Conservation (phyloP, 306 rosid species). For the Corylus americana region DNA sequence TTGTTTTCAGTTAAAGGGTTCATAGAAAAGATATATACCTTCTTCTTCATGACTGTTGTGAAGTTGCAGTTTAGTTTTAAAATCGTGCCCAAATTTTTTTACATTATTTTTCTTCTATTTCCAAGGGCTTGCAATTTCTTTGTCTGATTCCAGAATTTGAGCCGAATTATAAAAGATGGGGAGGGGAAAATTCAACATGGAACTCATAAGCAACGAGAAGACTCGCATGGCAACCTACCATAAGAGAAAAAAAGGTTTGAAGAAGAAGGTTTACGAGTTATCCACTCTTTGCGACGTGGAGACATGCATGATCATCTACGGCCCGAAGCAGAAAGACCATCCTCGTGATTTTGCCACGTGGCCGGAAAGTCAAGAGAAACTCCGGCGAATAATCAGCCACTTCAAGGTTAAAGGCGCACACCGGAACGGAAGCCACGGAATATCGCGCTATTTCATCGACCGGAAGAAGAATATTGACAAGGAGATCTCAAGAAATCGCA, state of each 20-base stretch:
- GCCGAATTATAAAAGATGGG: constrained; percentile 3
- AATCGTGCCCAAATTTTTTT: no score
- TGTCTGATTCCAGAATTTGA: no score
- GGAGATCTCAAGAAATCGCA: constrained; percentile 2
- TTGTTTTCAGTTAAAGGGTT: no score
- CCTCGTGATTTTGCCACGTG: constrained; percentile 1
- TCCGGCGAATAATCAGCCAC: neutral
- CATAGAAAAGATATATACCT: no score
- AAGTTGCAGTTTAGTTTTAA: no score
- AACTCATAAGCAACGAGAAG: neutral
- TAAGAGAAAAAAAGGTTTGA: constrained; percentile 10
- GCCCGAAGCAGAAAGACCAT: neutral
- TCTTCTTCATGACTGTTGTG: no score
- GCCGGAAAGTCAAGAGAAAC: neutral
- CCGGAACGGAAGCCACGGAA: neutral
- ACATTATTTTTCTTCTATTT: no score
- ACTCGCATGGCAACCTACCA: neutral
- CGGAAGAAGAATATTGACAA: constrained; percentile 13
- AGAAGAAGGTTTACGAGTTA: constrained; percentile 8
- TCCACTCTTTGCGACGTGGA: constrained; percentile 15
- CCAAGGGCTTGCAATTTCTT: no score
- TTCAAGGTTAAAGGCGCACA: neutral
- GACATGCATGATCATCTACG: neutral
- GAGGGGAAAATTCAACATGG: neutral
- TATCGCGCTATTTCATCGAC: neutral